Conservation (phyloP, 441 rosid genomes). For the Jatropha podagrica region DNA sequence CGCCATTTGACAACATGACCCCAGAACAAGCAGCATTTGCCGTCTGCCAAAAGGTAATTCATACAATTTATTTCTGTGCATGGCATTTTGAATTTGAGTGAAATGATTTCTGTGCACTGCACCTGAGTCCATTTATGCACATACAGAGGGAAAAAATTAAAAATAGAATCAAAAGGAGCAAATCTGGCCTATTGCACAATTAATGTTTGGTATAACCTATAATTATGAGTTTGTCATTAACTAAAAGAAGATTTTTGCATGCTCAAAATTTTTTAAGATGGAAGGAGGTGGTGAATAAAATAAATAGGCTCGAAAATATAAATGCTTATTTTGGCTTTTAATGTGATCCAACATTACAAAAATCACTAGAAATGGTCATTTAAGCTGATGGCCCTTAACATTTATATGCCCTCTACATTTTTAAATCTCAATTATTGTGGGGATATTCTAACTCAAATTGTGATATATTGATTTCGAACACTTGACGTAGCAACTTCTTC, state of each 20-base stretch:
- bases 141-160: background rate
- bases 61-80: conserved; percentile 4
- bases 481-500: background rate
- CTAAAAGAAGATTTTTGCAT: background rate
- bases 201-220: background rate
- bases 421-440: too few species aligned
- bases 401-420: too few species aligned
- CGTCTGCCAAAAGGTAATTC: conserved; percentile 70
- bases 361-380: too few species aligned
- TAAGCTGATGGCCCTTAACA: too few species aligned
- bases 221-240: background rate
- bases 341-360: too few species aligned
- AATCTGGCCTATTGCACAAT: background rate
- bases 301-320: too few species aligned
- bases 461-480: background rate
- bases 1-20: conserved; percentile 77
- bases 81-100: background rate
- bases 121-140: background rate
- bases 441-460: too few species aligned
- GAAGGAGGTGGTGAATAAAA: too few species aligned
- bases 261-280: background rate
- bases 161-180: background rate
- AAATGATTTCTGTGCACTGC: background rate
- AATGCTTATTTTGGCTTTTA: too few species aligned
- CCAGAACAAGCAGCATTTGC: conserved; percentile 90